Percentiles rank a stretch among this genome's conserved stretches.
Evolutionary conservation across 1,284 basidiomycete species (phyloP).

Genomic region (Ganoderma meredithae): DNA sequence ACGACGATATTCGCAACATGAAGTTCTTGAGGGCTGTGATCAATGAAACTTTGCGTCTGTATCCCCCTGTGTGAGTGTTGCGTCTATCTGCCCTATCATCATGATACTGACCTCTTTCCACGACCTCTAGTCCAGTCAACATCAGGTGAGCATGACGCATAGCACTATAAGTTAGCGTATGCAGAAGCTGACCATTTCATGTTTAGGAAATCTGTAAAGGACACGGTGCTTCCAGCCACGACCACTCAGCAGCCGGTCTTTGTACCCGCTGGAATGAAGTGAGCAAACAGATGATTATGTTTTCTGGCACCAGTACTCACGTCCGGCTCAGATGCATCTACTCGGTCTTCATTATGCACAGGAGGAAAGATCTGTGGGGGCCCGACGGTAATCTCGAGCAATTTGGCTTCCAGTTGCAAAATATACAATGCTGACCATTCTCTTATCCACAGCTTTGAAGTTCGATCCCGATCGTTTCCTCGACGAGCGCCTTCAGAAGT

Average conservation of each 20-base stretch:
- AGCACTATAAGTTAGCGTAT: no score
- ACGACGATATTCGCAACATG: conserved; percentile 50
- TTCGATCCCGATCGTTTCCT: conserved; percentile 58
- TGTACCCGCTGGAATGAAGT: conserved; percentile 61
- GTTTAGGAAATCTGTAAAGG: conserved; percentile 44
- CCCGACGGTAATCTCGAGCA: conserved; percentile 54
- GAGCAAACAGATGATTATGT: neutral
- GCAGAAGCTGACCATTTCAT: neutral
- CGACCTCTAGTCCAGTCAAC: conserved; percentile 53
- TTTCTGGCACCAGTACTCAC: neutral
- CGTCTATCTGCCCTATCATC: neutral
- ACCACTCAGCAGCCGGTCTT: conserved; percentile 43
- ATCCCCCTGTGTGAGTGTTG: conserved; percentile 60
- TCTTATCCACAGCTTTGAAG: conserved; percentile 23
- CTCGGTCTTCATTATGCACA: conserved; percentile 68
- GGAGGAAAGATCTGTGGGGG: conserved; percentile 71
- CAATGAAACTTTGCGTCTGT: conserved; percentile 65
- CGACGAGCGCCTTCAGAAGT: conserved; percentile 46
- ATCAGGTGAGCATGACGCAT: conserved; percentile 41
- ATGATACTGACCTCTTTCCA: neutral
- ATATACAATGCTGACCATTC: neutral
- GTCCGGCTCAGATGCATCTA: conserved; percentile 49
- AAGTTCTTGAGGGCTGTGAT: conserved; percentile 51
- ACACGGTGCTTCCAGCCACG: conserved; percentile 53
- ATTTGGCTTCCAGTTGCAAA: neutral